Conservation (phyloP, 768 basidiomycete species). For the Amanita fuliginea region DNA sequence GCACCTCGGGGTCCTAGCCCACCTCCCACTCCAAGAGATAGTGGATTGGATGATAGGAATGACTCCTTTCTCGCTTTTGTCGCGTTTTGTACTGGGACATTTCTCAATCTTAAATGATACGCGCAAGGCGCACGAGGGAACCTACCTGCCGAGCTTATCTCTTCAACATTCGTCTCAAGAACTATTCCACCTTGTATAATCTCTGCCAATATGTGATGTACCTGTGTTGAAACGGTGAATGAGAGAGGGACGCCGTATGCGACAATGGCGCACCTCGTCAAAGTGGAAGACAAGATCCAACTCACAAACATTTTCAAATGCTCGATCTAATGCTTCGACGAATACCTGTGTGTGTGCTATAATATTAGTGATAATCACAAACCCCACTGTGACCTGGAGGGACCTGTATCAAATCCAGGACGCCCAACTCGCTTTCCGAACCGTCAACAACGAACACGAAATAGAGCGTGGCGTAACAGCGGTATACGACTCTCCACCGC, state of each 20-base stretch:
- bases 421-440: constrained; percentile 93
- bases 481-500: constrained; percentile 81
- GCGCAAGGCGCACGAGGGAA: background rate
- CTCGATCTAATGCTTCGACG: constrained; percentile 90
- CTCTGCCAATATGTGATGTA: constrained; percentile 91
- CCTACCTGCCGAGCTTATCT: constrained; percentile 65
- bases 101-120: constrained; percentile 8
- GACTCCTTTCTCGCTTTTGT: constrained; percentile 69
- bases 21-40: constrained; percentile 53
- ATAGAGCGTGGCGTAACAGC: constrained; percentile 92
- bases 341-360: constrained; percentile 57
- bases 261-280: constrained; percentile 60
- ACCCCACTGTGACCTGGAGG: constrained; percentile 14
- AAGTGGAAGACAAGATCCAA: constrained; percentile 98
- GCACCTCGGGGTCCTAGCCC: constrained; percentile 52
- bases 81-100: constrained; percentile 49
- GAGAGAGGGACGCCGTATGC: background rate
- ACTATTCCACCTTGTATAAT: constrained; percentile 96
- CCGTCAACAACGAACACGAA: constrained; percentile 97
- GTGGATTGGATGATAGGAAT: constrained; percentile 71
- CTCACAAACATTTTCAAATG: constrained; percentile 98
- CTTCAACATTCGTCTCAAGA: constrained; percentile 87
- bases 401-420: constrained; percentile 94
- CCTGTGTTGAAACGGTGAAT: constrained; percentile 32
- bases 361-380: background rate